These are phyloP conservation scores for Wolfiporia cocos DNA, from an alignment of 1,284 basidiomycete genomes.

Conservation along the genomic window DNA sequence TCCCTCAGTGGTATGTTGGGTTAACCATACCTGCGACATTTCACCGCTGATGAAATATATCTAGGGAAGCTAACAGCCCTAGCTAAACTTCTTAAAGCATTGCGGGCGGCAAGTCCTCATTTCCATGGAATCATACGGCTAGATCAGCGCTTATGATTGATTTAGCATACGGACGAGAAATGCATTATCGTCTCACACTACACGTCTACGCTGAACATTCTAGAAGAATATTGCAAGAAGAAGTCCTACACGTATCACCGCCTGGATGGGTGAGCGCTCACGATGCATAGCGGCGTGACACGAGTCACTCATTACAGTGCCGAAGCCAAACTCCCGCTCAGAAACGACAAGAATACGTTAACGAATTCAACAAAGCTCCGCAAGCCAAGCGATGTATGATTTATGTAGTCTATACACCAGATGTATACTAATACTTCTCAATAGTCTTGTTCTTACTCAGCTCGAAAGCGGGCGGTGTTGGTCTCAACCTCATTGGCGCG, in stretches of 20 bases:
- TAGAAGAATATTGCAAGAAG: constrained; percentile 82
- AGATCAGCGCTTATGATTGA: background rate
- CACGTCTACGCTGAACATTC: constrained; percentile 86
- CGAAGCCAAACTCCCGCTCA: constrained; percentile 70
- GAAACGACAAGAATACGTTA: constrained; percentile 82
- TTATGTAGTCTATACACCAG: background rate
- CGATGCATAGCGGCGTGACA: background rate
- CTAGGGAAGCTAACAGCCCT: constrained; percentile 81
- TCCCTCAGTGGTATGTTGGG: constrained; percentile 61
- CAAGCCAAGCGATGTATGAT: constrained; percentile 62
- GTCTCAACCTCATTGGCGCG: constrained; percentile 89
- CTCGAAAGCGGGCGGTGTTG: constrained; percentile 94
- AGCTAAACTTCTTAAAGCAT: constrained; percentile 60
- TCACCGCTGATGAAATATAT: constrained; percentile 4
- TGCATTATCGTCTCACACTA: constrained; percentile 89
- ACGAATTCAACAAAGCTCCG: constrained; percentile 73
- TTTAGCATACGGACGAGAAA: constrained; percentile 77
- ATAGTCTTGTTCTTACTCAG: constrained; percentile 91
- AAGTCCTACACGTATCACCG: constrained; percentile 77
- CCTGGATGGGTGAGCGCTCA: constrained; percentile 72
- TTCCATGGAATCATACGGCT: constrained; percentile 2
- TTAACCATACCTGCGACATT: background rate
- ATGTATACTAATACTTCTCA: background rate
- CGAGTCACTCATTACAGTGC: constrained; percentile 6
- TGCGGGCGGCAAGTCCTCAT: constrained; percentile 46